phyloP scores from a whole-genome alignment of 805 yeast genomes.

The Nakazawaea pomicola region DNA sequence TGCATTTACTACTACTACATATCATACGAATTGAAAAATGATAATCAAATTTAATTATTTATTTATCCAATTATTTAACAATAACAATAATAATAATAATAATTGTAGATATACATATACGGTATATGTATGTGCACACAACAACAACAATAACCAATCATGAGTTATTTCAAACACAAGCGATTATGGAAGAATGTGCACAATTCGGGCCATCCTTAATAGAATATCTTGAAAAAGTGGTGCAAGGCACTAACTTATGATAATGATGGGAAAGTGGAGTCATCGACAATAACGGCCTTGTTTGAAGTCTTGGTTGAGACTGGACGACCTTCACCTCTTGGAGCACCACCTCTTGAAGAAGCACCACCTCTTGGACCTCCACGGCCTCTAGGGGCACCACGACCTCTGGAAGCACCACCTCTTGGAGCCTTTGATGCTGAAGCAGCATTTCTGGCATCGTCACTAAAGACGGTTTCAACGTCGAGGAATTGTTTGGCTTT shows the following conservation, averaged over 20 bases:
- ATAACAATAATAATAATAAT: too few species aligned
- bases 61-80: too few species aligned
- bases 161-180: too few species aligned
- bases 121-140: too few species aligned
- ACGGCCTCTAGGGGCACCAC: constrained; percentile 14
- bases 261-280: constrained; percentile 73
- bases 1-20: too few species aligned
- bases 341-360: constrained; percentile 24
- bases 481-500: constrained; percentile 81
- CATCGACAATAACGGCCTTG: constrained; percentile 40
- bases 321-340: constrained; percentile 21
- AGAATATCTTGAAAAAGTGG: too few species aligned
- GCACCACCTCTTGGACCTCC: constrained; percentile 24
- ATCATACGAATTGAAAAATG: too few species aligned
- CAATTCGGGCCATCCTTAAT: too few species aligned
- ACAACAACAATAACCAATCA: too few species aligned
- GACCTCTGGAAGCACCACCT: constrained; percentile 27
- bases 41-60: too few species aligned
- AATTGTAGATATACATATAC: too few species aligned
- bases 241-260: constrained; percentile 24
- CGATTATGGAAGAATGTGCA: too few species aligned
- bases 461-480: constrained; percentile 67
- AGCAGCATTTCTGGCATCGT: constrained; percentile 45
- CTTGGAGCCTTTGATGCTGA: constrained; percentile 28
- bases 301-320: constrained; percentile 25